These are phyloP conservation scores for Coemansia sp. DNA, from an alignment of 192 early-diverging fungal genomes.

Conservation along the genomic window DNA sequence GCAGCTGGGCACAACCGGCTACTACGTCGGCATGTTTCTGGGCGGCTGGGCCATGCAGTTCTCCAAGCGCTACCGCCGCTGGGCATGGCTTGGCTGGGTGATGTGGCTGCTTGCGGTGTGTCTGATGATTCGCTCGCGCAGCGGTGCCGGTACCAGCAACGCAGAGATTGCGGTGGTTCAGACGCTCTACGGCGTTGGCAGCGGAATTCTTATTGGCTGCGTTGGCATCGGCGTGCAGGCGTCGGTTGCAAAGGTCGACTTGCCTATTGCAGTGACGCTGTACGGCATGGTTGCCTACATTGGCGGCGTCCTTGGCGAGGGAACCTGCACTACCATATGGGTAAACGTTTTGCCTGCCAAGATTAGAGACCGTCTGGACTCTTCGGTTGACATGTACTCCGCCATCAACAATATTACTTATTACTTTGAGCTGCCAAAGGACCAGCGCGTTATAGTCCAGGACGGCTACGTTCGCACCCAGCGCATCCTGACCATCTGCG, in stretches of 20 bases:
- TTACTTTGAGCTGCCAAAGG: constrained; percentile 44
- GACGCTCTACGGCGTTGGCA: constrained; percentile 33
- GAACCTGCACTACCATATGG: constrained; percentile 47
- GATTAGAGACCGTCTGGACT: constrained; percentile 23
- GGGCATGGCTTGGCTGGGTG: constrained; percentile 48
- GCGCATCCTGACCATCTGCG: constrained; percentile 44
- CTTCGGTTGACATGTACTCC: constrained; percentile 29
- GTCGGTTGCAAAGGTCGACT: constrained; percentile 25
- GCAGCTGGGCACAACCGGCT: constrained; percentile 41
- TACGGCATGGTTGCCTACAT: constrained; percentile 51
- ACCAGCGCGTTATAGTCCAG: constrained; percentile 48
- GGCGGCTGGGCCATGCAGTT: constrained; percentile 55
- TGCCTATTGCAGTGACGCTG: constrained; percentile 50
- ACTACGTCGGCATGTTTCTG: constrained; percentile 39
- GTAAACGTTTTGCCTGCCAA: constrained; percentile 43
- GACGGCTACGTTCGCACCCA: constrained; percentile 44
- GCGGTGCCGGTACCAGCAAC: constrained; percentile 23
- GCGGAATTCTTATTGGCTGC: constrained; percentile 46
- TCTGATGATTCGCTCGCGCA: constrained; percentile 50
- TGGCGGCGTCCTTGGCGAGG: constrained; percentile 49
- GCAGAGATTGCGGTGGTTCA: constrained; percentile 52
- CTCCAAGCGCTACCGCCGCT: constrained; percentile 39
- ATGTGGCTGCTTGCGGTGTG: constrained; percentile 41
- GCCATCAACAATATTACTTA: constrained; percentile 54
- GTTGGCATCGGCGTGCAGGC: constrained; percentile 51